A percentile compares a stretch with the other conserved stretches of the same genome.
Conservation (phyloP, 495 filamentous ascomycete genomes). For the Podospora pseudopauciseta region DNA sequence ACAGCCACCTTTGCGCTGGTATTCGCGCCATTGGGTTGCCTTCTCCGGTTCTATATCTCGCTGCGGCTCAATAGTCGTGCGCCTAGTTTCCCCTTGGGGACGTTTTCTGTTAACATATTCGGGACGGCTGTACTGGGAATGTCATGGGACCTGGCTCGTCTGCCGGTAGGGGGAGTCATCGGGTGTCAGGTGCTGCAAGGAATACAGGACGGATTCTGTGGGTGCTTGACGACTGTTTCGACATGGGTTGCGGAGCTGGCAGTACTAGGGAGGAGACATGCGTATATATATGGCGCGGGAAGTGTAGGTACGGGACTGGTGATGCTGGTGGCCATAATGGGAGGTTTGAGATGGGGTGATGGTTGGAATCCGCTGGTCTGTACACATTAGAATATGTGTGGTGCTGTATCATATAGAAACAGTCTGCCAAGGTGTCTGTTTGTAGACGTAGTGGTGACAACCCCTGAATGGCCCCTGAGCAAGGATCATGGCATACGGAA, state of each 20-base stretch:
- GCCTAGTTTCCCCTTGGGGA: conserved; percentile 77
- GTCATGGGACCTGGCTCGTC: conserved; percentile 71
- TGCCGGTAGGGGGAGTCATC: conserved; percentile 45
- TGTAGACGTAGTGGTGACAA: neutral
- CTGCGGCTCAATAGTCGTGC: conserved; percentile 63
- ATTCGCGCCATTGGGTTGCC: conserved; percentile 80
- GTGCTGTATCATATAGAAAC: neutral
- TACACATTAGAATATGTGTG: neutral
- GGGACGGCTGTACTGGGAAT: conserved; percentile 65
- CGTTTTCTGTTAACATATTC: conserved; percentile 77
- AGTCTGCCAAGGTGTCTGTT: neutral
- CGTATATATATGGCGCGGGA: conserved; percentile 68
- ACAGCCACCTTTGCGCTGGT: conserved; percentile 71
- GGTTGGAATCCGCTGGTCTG: conserved; percentile 41
- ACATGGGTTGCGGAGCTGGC: conserved; percentile 85
- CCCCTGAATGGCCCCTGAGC: neutral
- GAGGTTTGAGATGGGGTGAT: conserved; percentile 71
- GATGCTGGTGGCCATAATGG: conserved; percentile 71
- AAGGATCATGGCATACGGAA: neutral
- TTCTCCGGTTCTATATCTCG: conserved; percentile 69
- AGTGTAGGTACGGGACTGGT: conserved; percentile 65
- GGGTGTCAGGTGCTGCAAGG: conserved; percentile 82
- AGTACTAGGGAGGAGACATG: conserved; percentile 60
- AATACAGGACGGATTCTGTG: conserved; percentile 87
- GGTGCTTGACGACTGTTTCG: conserved; percentile 84